A percentile compares a stretch with the other conserved stretches of the same genome.
phyloP scores from a whole-genome alignment of 768 basidiomycete species.

The Lactifluus pinguis region DNA sequence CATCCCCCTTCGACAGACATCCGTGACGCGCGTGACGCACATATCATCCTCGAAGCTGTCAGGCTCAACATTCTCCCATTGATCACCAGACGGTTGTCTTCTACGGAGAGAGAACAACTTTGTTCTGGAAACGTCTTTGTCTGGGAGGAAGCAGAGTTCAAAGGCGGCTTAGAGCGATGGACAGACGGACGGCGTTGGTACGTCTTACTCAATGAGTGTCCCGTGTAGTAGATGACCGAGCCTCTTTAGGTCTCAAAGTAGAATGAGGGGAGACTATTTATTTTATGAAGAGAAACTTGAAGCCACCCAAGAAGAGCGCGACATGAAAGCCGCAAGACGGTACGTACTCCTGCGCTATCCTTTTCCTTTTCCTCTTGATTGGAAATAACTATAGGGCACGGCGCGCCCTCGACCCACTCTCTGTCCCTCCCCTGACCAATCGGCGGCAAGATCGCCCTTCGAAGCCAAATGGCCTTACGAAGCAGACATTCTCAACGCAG shows the following conservation, averaged over 20 bases:
- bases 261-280: constrained; percentile 75
- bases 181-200: constrained; percentile 77
- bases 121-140: constrained; percentile 72
- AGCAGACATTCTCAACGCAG: constrained; percentile 76
- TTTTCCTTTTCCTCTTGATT: background rate
- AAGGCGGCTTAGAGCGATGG: constrained; percentile 57
- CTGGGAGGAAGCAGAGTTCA: constrained; percentile 76
- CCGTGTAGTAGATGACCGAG: background rate
- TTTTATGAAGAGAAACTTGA: constrained; percentile 83
- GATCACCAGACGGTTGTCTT: constrained; percentile 59
- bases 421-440: constrained; percentile 47
- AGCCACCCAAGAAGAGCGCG: constrained; percentile 69
- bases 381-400: constrained; percentile 35
- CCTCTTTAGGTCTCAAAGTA: constrained; percentile 62
- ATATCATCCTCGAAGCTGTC: constrained; percentile 68
- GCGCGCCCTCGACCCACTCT: constrained; percentile 52
- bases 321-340: constrained; percentile 73
- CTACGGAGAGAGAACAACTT: constrained; percentile 60
- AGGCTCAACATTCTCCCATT: constrained; percentile 60
- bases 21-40: constrained; percentile 72
- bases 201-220: constrained; percentile 5
- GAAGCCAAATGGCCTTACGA: constrained; percentile 74
- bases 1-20: constrained; percentile 39
- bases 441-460: constrained; percentile 70
- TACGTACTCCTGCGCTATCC: constrained; percentile 23